Percentiles rank a stretch among this genome's conserved stretches.
These are phyloP conservation scores for Alternaria ventricosa DNA, from an alignment of 2,329 filamentous ascomycete species.

Conservation along the genomic window DNA sequence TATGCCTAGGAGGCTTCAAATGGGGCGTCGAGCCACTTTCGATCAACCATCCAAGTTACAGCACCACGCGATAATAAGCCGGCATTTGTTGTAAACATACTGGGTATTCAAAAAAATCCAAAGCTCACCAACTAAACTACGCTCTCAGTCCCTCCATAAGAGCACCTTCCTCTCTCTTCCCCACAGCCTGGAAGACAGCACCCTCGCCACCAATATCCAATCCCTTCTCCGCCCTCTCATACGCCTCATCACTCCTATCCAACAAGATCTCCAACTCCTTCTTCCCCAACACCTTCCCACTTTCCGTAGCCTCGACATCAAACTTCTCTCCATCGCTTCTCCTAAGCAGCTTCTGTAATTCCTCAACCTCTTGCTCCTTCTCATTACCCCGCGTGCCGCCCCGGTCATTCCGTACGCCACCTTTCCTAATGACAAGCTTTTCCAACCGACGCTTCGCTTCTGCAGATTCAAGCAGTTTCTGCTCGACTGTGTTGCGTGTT, in stretches of 20 bases:
- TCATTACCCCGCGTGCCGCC: slow-evolving; percentile 57
- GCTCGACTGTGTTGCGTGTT: slow-evolving; percentile 91
- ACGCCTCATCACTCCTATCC: slow-evolving; percentile 73
- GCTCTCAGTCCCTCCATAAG: slow-evolving; percentile 58
- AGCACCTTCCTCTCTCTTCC: slow-evolving; percentile 69
- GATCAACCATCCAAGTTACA: too few relatives aligned
- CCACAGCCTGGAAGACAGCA: slow-evolving; percentile 73
- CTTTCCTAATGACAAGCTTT: slow-evolving; percentile 94
- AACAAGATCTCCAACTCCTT: slow-evolving; percentile 79
- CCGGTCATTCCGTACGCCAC: slow-evolving; percentile 66
- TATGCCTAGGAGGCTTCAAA: too few relatives aligned
- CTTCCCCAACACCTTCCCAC: slow-evolving; percentile 74
- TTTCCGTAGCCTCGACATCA: slow-evolving; percentile 60
- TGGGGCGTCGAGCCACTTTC: too few relatives aligned
- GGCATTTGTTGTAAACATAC: not conserved
- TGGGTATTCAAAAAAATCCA: not conserved
- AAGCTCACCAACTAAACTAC: slow-evolving; percentile 2
- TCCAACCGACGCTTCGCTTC: slow-evolving; percentile 92
- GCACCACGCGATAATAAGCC: not conserved
- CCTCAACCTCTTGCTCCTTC: slow-evolving; percentile 55
- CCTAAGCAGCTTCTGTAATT: slow-evolving; percentile 55
- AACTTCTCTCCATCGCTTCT: slow-evolving; percentile 73
- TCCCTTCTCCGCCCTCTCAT: slow-evolving; percentile 77
- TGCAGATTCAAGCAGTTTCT: slow-evolving; percentile 82
- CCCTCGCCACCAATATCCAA: slow-evolving; percentile 70